A percentile compares a stretch with the other conserved stretches of the same genome.
These are phyloP conservation scores for Rhizopus sp. DNA, from an alignment of 371 early-diverging fungal genomes.

Conservation along the genomic window DNA sequence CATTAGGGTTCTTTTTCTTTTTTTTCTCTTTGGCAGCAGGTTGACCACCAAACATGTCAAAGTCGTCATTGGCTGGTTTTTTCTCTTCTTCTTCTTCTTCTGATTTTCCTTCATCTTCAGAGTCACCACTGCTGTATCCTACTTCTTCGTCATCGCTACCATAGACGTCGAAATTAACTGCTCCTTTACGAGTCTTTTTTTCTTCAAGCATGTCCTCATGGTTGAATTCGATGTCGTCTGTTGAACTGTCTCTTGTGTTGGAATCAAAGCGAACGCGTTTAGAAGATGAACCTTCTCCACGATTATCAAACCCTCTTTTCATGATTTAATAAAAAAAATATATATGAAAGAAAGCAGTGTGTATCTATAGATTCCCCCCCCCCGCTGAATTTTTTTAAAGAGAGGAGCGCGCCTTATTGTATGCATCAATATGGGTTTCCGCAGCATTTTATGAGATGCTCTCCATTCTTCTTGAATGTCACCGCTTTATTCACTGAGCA, in stretches of 20 bases:
- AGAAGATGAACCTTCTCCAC: slow-evolving; percentile 19
- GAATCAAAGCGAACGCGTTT: slow-evolving; percentile 46
- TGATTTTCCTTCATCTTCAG: slow-evolving; percentile 40
- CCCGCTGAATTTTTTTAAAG: too few species aligned
- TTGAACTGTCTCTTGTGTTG: slow-evolving; percentile 4
- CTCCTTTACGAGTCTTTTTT: slow-evolving; percentile 53
- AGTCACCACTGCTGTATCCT: slow-evolving; percentile 48
- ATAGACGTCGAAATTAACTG: slow-evolving; percentile 54
- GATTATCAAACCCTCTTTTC: slow-evolving; percentile 31
- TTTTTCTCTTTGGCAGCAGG: slow-evolving; percentile 18
- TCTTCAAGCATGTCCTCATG: slow-evolving; percentile 50
- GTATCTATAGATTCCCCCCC: too few species aligned
- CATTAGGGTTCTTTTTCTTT: slow-evolving; percentile 27
- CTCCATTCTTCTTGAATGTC: slow-evolving; percentile 46
- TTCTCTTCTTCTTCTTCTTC: slow-evolving; percentile 23
- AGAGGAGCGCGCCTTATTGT: background rate
- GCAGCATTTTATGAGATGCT: slow-evolving; percentile 50
- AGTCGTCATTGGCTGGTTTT: slow-evolving; percentile 38
- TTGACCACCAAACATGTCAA: slow-evolving; percentile 67
- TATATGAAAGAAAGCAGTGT: too few species aligned
- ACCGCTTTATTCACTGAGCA: slow-evolving; percentile 53
- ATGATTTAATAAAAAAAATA: background rate
- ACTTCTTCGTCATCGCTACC: slow-evolving; percentile 60
- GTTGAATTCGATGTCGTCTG: slow-evolving; percentile 46
- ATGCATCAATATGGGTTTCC: slow-evolving; percentile 44